Evolutionary conservation across 148 eudicot genomes (phyloP).

Genomic region (Persicaria tinctoria): DNA sequence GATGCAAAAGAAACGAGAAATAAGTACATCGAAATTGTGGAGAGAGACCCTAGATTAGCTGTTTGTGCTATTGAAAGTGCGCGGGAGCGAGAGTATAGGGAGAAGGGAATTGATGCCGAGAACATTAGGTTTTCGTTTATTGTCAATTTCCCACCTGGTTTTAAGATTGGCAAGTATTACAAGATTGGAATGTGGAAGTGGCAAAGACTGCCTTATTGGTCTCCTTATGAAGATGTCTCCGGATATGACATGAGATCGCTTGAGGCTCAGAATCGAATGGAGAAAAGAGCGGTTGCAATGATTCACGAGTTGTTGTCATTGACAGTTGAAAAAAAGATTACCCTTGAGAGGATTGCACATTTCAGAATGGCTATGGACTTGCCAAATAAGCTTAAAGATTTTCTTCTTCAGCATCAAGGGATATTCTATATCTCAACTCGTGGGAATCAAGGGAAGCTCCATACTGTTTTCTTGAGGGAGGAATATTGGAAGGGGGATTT

Average conservation of each 20-base stretch:
- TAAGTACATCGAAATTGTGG: slow-evolving; percentile 78
- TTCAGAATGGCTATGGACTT: slow-evolving; percentile 67
- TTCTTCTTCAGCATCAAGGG: slow-evolving; percentile 88
- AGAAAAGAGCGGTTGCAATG: slow-evolving; percentile 79
- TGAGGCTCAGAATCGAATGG: slow-evolving; percentile 90
- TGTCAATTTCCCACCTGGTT: slow-evolving; percentile 93
- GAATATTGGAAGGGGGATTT: slow-evolving; percentile 83
- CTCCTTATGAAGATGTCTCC: slow-evolving; percentile 82
- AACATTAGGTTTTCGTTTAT: slow-evolving; percentile 68
- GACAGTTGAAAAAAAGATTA: slow-evolving; percentile 96
- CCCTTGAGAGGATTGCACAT: slow-evolving; percentile 93
- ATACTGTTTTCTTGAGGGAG: slow-evolving; percentile 89
- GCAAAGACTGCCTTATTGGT: slow-evolving; percentile 98
- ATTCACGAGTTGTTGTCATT: slow-evolving; percentile 78
- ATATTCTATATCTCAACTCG: slow-evolving; percentile 91
- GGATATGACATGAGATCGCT: slow-evolving; percentile 84
- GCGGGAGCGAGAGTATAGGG: slow-evolving; percentile 85
- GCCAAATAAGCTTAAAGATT: slow-evolving; percentile 86
- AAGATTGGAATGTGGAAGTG: slow-evolving; percentile 96
- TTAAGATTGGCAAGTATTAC: slow-evolving; percentile 71
- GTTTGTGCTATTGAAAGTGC: slow-evolving; percentile 68
- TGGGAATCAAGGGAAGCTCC: slow-evolving; percentile 93
- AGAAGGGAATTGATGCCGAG: slow-evolving; percentile 72
- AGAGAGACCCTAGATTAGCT: slow-evolving; percentile 41
- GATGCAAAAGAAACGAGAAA: slow-evolving; percentile 57